Conservation (phyloP, 345 rosid genomes). For the Citrus sp. region DNA sequence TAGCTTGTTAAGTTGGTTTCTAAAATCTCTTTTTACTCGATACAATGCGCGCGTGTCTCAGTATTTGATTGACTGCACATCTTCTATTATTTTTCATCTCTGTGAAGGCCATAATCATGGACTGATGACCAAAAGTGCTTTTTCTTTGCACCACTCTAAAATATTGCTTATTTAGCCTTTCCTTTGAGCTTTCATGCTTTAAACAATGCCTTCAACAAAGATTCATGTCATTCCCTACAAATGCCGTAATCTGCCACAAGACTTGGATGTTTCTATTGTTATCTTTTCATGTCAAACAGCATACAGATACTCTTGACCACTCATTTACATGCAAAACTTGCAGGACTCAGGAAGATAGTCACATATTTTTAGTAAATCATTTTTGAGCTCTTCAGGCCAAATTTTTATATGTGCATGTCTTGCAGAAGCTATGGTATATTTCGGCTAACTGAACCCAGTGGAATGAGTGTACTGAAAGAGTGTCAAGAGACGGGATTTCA, state of each 20-base stretch:
- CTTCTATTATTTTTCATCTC: neutral
- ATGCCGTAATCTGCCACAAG: neutral
- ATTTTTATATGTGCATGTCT: neutral
- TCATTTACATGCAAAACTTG: neutral
- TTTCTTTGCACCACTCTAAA: neutral
- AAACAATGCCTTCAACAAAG: neutral
- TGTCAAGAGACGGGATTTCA: conserved; percentile 78
- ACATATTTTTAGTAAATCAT: neutral
- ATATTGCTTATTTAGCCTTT: neutral
- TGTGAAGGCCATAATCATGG: neutral
- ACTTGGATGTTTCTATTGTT: neutral
- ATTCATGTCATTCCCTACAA: neutral
- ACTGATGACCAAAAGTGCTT: neutral
- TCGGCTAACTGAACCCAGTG: conserved; percentile 68
- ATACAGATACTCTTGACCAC: neutral
- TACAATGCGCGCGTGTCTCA: neutral
- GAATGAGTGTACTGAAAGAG: conserved; percentile 64
- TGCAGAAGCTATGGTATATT: conserved; percentile 70
- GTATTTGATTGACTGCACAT: neutral
- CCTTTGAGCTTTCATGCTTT: neutral
- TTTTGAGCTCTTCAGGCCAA: neutral
- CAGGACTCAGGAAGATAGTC: neutral
- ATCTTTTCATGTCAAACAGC: neutral
- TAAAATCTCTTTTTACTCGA: neutral
- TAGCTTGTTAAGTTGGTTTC: neutral